Evolutionary conservation across 2,329 filamentous ascomycete species (phyloP).

Genomic region (Fusarium sp.): DNA sequence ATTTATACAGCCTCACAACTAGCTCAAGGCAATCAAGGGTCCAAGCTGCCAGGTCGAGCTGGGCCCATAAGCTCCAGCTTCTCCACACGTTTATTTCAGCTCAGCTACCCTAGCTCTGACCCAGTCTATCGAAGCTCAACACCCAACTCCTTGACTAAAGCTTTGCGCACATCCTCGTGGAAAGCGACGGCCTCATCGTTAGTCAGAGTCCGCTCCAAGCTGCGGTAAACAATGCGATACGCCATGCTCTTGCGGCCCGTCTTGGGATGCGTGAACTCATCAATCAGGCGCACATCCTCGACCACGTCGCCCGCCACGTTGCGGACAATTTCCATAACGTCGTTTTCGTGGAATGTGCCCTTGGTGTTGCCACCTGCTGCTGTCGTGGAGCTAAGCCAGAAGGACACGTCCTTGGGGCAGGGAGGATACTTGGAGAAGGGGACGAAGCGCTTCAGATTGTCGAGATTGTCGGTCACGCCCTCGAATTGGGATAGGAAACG

Average conservation of each 20-base stretch:
- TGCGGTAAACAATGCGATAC: conserved; percentile 94
- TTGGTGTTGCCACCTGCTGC: conserved; percentile 59
- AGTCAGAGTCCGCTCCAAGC: conserved; percentile 88
- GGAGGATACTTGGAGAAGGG: conserved; percentile 93
- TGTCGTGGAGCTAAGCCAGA: conserved; percentile 74
- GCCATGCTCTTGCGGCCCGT: conserved; percentile 85
- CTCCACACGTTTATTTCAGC: conserved; percentile 34
- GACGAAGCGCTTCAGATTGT: conserved; percentile 70
- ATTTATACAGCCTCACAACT: conserved; percentile 17
- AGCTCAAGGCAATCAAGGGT: not conserved
- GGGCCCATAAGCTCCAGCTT: conserved; percentile 30
- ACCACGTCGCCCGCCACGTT: conserved; percentile 83
- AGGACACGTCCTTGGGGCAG: conserved; percentile 91
- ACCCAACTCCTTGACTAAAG: conserved; percentile 75
- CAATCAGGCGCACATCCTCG: conserved; percentile 86
- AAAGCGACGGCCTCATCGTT: conserved; percentile 81
- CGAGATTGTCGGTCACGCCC: conserved; percentile 63
- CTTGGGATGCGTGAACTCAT: conserved; percentile 89
- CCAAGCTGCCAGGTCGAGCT: conserved; percentile 27
- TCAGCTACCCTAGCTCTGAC: conserved; percentile 1
- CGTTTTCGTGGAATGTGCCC: conserved; percentile 84
- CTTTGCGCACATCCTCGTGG: conserved; percentile 72
- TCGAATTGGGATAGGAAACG: conserved; percentile 90
- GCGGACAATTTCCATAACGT: conserved; percentile 95
- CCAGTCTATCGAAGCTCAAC: conserved; percentile 66